Conservation (phyloP, 495 filamentous ascomycete genomes). For the Tuber melanosporum region DNA sequence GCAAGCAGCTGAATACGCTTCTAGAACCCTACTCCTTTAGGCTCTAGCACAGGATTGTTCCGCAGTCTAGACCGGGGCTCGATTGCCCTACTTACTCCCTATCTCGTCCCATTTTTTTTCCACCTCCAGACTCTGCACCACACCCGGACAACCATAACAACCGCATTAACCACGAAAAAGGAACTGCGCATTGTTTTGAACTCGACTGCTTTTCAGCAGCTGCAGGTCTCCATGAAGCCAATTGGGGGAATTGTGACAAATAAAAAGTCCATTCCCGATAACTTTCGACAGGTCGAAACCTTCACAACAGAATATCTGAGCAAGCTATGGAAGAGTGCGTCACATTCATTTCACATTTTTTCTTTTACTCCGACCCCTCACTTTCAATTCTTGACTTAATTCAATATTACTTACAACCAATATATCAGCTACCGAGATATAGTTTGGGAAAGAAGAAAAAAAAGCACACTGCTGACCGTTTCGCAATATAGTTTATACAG, state of each 20-base stretch:
- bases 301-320: slow-evolving; percentile 40
- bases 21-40: slow-evolving; percentile 35
- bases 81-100: slow-evolving; percentile 31
- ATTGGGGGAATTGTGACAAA: slow-evolving; percentile 41
- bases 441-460: slow-evolving; percentile 12
- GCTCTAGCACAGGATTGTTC: slow-evolving; percentile 20
- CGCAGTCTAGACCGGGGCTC: slow-evolving; percentile 24
- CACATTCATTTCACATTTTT: slow-evolving; percentile 13
- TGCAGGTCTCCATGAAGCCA: slow-evolving; percentile 40
- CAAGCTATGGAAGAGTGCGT: slow-evolving; percentile 42
- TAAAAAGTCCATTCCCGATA: slow-evolving; percentile 39
- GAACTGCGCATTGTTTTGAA: not conserved
- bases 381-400: slow-evolving; percentile 19
- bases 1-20: slow-evolving; percentile 11
- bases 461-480: slow-evolving; percentile 35
- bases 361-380: slow-evolving; percentile 2
- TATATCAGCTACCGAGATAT: slow-evolving; percentile 31
- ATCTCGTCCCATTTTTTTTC: slow-evolving; percentile 28
- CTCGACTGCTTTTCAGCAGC: slow-evolving; percentile 13
- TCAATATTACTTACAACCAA: slow-evolving; percentile 38
- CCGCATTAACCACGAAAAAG: slow-evolving; percentile 1
- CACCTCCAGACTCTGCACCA: not conserved
- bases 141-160: not conserved
- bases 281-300: slow-evolving; percentile 38
- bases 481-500: slow-evolving; percentile 37